Conservation (phyloP, 1,284 basidiomycete genomes). For the Ustilago tritici region DNA sequence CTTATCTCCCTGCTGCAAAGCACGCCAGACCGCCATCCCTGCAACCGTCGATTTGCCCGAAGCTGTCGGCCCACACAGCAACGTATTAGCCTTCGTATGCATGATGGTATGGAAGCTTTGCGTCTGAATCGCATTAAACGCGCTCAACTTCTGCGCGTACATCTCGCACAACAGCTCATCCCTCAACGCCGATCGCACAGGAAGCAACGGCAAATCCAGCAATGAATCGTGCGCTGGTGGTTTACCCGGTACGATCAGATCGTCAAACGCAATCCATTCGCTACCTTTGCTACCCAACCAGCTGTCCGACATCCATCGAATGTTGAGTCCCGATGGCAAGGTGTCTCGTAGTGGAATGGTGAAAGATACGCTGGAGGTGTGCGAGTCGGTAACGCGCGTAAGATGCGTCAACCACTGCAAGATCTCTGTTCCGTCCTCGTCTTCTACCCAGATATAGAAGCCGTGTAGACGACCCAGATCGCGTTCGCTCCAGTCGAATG, state of each 20-base stretch:
- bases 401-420: conserved; percentile 77
- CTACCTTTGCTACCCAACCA: conserved; percentile 94
- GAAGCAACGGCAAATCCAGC: conserved; percentile 86
- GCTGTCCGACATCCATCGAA: conserved; percentile 87
- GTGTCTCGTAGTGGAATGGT: conserved; percentile 71
- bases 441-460: conserved; percentile 97
- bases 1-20: conserved; percentile 17
- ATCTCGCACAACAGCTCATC: conserved; percentile 58
- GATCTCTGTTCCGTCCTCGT: conserved; percentile 81
- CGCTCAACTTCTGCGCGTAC: conserved; percentile 70
- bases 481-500: conserved; percentile 87
- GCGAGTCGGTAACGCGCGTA: conserved; percentile 70
- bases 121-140: conserved; percentile 88
- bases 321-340: conserved; percentile 32
- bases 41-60: conserved; percentile 84
- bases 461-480: conserved; percentile 83
- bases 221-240: conserved; percentile 78
- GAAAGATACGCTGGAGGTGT: conserved; percentile 65
- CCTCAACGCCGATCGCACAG: conserved; percentile 72
- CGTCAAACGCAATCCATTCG: conserved; percentile 76
- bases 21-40: conserved; percentile 38
- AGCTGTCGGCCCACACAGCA: conserved; percentile 85
- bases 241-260: conserved; percentile 81
- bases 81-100: conserved; percentile 78
- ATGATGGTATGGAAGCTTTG: conserved; percentile 88